Evolutionary conservation across 371 early-diverging fungal genomes (phyloP), one percentile per base, ranked within the genome.

Genomic region (Saksenaea vasiformis): DNA sequence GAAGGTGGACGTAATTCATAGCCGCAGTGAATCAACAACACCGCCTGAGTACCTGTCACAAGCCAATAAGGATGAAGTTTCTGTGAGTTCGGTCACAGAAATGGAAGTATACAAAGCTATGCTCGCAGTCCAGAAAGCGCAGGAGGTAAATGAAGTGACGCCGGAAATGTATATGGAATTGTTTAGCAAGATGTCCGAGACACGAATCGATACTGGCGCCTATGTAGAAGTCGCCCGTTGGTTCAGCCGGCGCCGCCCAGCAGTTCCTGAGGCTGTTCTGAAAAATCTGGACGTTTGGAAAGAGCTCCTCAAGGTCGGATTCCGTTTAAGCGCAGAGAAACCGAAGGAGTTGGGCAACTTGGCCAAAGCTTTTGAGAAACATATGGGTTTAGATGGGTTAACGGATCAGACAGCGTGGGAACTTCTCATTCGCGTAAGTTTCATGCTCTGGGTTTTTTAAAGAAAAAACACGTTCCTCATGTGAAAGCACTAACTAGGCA

Each of bases 351-450:
- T 79, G 10, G 57, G 65, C 17, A 60, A 58, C 34, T 41, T 79
- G 34, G 56, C 77, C 1, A 57, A 56, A 34, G 37, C 64, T 19
- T 79, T 76, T 31, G 58, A 47, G 5, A 61, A 60, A 19, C 55
- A 54, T 10, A 67, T 72, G 27, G 66, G 69, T 27, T 22, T 67
- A 11, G 51, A 65, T 1, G 43, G 56, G 11, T 17, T 79, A 17
- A 28, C 58, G 13, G 73, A 76, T 67, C 58, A 64, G 31, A 43
- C 54, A 0, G 43, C 66, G 15, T 72, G 74, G 74, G 68, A 67
- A 56, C 24, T 79, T 2, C 61, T 79, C 47, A 68, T 77, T 36
- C 64, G 72, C 59, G 79, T 76, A 76, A 68, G 58, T 39, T 38
- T 41, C 8, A 5, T 62, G 14, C 19, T 47, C 38, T 64, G 2